Evolutionary conservation across 306 rosid species (phyloP).

Genomic region (Sicyos edulis): DNA sequence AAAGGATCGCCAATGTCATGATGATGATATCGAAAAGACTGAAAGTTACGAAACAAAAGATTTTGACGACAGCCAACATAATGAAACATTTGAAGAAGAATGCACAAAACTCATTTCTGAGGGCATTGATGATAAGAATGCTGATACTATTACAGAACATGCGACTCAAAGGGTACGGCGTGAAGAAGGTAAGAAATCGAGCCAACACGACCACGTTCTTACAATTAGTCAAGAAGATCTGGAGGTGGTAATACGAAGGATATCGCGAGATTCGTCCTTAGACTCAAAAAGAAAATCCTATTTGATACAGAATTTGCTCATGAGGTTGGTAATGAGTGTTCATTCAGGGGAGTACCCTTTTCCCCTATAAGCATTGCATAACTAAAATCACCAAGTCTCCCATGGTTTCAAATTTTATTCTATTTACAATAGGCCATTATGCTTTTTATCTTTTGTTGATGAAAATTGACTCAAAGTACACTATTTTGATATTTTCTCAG

Average conservation of each 20-base stretch:
- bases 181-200: conserved; percentile 31
- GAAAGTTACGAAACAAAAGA: conserved; percentile 32
- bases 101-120: conserved; percentile 22
- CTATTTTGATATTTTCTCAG: conserved; percentile 39
- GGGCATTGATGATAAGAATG: conserved; percentile 27
- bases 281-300: conserved; percentile 56
- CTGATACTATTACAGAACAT: conserved; percentile 29
- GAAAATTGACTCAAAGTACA: conserved; percentile 1
- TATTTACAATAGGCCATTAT: not conserved
- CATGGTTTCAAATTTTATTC: conserved; percentile 1
- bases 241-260: conserved; percentile 66
- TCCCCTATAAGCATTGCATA: not conserved
- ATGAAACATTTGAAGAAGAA: conserved; percentile 27
- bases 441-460: not conserved
- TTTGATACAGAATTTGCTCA: conserved; percentile 67
- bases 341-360: conserved; percentile 8
- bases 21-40: conserved; percentile 25
- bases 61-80: conserved; percentile 25
- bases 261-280: conserved; percentile 63
- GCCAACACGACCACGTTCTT: conserved; percentile 43
- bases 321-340: conserved; percentile 51
- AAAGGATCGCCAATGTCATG: conserved; percentile 34
- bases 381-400: not conserved
- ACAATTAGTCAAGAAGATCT: conserved; percentile 70
- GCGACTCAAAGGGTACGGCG: conserved; percentile 16